These are phyloP conservation scores for Ehretia macrophylla DNA, from an alignment of 257 asterid species.

Conservation along the genomic window DNA sequence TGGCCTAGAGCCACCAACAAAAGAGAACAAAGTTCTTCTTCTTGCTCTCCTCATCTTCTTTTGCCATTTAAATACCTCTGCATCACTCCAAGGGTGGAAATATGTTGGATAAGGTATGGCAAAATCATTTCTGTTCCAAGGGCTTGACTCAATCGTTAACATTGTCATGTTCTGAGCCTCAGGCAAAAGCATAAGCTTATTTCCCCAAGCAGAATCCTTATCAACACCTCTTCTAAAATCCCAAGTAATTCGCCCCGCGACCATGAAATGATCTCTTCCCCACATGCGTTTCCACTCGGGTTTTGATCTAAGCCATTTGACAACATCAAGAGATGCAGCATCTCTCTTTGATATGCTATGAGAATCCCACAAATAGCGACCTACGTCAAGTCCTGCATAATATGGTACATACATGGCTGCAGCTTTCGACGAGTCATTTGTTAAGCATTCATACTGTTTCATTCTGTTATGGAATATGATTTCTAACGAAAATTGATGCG, in stretches of 20 bases:
- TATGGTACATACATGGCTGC: slow-evolving; percentile 65
- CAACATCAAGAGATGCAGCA: slow-evolving; percentile 28
- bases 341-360: slow-evolving; percentile 36
- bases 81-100: slow-evolving; percentile 65
- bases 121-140: slow-evolving; percentile 72
- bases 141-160: slow-evolving; percentile 75
- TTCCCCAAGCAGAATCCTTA: slow-evolving; percentile 63
- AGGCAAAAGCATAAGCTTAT: slow-evolving; percentile 58
- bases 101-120: slow-evolving; percentile 88
- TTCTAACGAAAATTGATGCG: slow-evolving; percentile 71
- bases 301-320: slow-evolving; percentile 31
- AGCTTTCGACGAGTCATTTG: slow-evolving; percentile 59
- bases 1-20: slow-evolving; percentile 77
- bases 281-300: slow-evolving; percentile 62
- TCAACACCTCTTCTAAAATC: slow-evolving; percentile 54
- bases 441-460: slow-evolving; percentile 71
- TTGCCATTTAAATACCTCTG: slow-evolving; percentile 54
- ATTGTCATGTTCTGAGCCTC: slow-evolving; percentile 64
- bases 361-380: slow-evolving; percentile 47
- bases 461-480: slow-evolving; percentile 65
- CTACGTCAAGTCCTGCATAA: slow-evolving; percentile 68
- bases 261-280: slow-evolving; percentile 74
- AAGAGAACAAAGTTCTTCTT: slow-evolving; percentile 46
- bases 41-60: slow-evolving; percentile 40
- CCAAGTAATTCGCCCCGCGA: slow-evolving; percentile 76